Evolutionary conservation across 73 alveolate species (phyloP).

Genomic region (Paramecium tetraurelia): DNA sequence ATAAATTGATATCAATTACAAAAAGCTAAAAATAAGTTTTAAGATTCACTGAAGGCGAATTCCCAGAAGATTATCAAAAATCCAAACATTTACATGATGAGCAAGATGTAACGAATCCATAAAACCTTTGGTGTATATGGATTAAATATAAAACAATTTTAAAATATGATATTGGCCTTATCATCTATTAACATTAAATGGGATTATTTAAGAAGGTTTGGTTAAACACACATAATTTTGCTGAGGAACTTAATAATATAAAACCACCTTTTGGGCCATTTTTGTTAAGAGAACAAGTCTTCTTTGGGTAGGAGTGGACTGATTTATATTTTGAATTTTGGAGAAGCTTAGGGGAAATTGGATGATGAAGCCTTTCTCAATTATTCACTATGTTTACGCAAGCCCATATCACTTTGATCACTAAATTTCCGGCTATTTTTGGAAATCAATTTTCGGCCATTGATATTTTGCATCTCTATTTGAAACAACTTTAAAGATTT

Average conservation of each 20-base stretch:
- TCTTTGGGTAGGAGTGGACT: not conserved
- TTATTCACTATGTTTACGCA: not conserved
- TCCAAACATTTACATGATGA: not conserved
- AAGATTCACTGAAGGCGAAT: not conserved
- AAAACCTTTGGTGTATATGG: not conserved
- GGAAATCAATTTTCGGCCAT: not conserved
- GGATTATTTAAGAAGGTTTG: not conserved
- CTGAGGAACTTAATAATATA: not conserved
- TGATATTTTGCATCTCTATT: conserved; percentile 14
- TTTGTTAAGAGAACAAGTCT: not conserved
- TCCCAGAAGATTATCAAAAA: not conserved
- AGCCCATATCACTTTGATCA: conserved; percentile 28
- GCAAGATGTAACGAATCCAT: not conserved
- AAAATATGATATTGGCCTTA: not conserved
- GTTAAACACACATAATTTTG: not conserved
- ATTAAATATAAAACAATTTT: not conserved
- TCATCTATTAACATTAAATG: conserved; percentile 5
- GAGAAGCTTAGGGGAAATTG: not conserved
- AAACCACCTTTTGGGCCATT: not conserved
- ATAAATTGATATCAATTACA: not conserved
- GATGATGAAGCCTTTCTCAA: not conserved
- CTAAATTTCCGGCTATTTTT: not conserved
- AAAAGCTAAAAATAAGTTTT: not conserved
- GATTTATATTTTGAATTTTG: conserved; percentile 1
- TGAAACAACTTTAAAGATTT: conserved; percentile 27